phyloP scores from a whole-genome alignment of 176 grass and related monocot species.

The Pontederia crassipes region DNA sequence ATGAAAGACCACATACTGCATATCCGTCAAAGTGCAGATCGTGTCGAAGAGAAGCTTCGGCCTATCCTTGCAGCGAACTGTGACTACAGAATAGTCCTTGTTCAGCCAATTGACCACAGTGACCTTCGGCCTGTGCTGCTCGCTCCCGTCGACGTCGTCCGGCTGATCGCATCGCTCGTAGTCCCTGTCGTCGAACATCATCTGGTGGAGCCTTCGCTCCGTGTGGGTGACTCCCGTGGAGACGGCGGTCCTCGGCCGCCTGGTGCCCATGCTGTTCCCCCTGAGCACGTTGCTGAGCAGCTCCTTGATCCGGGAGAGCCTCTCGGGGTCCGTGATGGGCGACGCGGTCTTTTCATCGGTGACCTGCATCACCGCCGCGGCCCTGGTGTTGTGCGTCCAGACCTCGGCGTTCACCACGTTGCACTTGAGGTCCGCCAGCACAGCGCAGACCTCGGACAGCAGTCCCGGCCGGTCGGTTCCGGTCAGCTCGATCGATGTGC shows the following conservation, averaged over 20 bases:
- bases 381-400: conserved; percentile 79
- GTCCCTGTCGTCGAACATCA: conserved; percentile 85
- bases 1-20: conserved; percentile 97
- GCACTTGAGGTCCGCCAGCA: conserved; percentile 67
- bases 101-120: conserved; percentile 71
- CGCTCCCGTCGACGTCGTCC: conserved; percentile 13
- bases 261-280: conserved; percentile 40
- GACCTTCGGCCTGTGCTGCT: conserved; percentile 31
- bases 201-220: conserved; percentile 81
- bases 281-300: conserved; percentile 70
- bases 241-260: conserved; percentile 36
- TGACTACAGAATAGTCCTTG: conserved; percentile 93
- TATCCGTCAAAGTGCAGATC: conserved; percentile 86
- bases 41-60: conserved; percentile 90
- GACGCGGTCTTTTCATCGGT: conserved; percentile 41
- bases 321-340: conserved; percentile 40
- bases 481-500: conserved; percentile 88
- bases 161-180: conserved; percentile 41
- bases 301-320: conserved; percentile 51
- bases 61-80: conserved; percentile 64
- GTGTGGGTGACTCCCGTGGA: conserved; percentile 42
- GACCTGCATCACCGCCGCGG: conserved; percentile 75
- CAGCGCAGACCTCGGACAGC: conserved; percentile 77
- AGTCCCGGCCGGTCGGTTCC: conserved; percentile 72
- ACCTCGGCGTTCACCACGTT: conserved; percentile 81